phyloP scores from a whole-genome alignment of 148 eudicot species.

The Bassia scoparia region DNA sequence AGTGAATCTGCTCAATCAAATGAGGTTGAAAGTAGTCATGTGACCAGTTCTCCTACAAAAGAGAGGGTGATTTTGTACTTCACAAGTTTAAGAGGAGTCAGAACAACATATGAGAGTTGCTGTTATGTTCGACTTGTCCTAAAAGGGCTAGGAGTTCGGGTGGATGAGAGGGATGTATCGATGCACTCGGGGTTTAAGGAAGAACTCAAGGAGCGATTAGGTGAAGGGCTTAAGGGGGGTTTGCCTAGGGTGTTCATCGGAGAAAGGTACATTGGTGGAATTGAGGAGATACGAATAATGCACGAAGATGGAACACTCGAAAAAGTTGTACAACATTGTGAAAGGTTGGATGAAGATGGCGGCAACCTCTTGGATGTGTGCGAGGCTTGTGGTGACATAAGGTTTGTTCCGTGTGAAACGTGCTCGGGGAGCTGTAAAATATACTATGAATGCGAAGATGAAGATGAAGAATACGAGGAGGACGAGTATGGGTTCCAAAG shows the following conservation, averaged over 20 bases:
- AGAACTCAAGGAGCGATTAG: slow-evolving; percentile 60
- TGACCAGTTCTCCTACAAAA: neutral
- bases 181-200: slow-evolving; percentile 87
- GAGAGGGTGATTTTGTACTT: slow-evolving; percentile 62
- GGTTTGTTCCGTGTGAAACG: slow-evolving; percentile 86
- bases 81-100: slow-evolving; percentile 84
- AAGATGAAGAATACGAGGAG: slow-evolving; percentile 38
- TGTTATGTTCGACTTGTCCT: slow-evolving; percentile 64
- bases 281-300: slow-evolving; percentile 57
- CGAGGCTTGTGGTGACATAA: slow-evolving; percentile 81
- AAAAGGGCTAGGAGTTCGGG: slow-evolving; percentile 54
- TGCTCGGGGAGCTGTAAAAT: slow-evolving; percentile 93
- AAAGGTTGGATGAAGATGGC: slow-evolving; percentile 37
- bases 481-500: slow-evolving; percentile 72
- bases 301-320: slow-evolving; percentile 78
- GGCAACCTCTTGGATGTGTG: slow-evolving; percentile 40
- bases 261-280: slow-evolving; percentile 62
- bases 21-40: slow-evolving; percentile 6
- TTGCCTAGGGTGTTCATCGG: slow-evolving; percentile 82
- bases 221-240: slow-evolving; percentile 37
- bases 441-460: slow-evolving; percentile 53
- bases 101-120: slow-evolving; percentile 91
- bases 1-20: neutral
- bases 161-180: slow-evolving; percentile 90
- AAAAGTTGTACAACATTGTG: slow-evolving; percentile 47